These are phyloP conservation scores for Cryptosporidium muris DNA, from an alignment of 169 alveolate genomes.

Conservation along the genomic window DNA sequence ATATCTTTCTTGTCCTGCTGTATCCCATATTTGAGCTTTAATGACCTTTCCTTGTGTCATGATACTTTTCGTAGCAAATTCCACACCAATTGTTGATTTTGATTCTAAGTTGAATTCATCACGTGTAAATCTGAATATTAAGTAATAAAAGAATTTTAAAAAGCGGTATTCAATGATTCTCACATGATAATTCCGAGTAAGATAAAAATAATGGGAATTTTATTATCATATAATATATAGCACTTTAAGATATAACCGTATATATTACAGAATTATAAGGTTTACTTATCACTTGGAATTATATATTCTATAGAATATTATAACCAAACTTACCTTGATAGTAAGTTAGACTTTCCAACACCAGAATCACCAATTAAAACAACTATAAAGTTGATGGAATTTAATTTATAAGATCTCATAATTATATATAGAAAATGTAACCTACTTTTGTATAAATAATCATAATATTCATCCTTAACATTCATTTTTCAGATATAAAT, in stretches of 20 bases:
- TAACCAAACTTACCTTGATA: constrained; percentile 80
- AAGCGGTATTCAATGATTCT: not conserved
- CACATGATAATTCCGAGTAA: too few relatives aligned
- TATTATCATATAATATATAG: not conserved
- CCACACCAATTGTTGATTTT: constrained; percentile 98
- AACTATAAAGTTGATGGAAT: constrained; percentile 29
- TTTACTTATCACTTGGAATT: too few relatives aligned
- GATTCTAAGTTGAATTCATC: constrained; percentile 94
- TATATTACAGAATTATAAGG: too few relatives aligned
- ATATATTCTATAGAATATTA: not conserved
- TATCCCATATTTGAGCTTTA: constrained; percentile 98
- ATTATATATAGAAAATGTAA: not conserved
- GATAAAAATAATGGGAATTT: not conserved
- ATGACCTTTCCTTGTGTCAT: constrained; percentile 88
- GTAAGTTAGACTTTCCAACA: constrained; percentile 94
- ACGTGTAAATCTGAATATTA: constrained; percentile 88
- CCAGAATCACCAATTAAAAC: constrained; percentile 94
- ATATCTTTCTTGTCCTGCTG: constrained; percentile 99
- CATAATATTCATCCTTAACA: constrained; percentile 80
- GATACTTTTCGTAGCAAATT: constrained; percentile 93
- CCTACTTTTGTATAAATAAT: constrained; percentile 80
- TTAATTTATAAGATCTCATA: not conserved
- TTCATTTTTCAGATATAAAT: constrained; percentile 68
- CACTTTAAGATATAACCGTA: not conserved
- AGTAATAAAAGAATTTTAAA: constrained; percentile 58